phyloP scores from a whole-genome alignment of 164 flowering plant species.

The Sextonia rubra region DNA sequence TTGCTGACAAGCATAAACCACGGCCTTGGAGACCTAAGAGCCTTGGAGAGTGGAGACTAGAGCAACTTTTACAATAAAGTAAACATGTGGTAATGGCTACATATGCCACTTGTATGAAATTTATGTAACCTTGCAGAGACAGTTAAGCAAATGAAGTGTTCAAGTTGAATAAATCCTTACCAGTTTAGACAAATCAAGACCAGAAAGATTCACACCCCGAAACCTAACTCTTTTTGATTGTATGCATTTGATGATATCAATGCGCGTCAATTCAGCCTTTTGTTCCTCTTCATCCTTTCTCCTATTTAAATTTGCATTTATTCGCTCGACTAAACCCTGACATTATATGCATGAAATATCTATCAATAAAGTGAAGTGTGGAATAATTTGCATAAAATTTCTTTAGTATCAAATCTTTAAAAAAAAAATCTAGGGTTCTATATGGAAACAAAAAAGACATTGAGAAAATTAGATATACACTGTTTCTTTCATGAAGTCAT shows the following conservation, averaged over 20 bases:
- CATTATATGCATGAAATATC: conserved; percentile 7
- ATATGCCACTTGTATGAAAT: no score
- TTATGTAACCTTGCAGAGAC: no score
- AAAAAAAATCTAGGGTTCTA: no score
- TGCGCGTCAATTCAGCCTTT: conserved; percentile 71
- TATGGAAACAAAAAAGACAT: not conserved
- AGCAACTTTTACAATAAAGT: no score
- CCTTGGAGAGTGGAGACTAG: no score
- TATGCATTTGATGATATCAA: conserved; percentile 89
- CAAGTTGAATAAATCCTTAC: conserved; percentile 28
- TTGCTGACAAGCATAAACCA: no score
- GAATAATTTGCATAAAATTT: not conserved
- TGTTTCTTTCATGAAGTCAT: not conserved
- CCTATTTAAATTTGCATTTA: conserved; percentile 34
- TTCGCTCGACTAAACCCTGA: conserved; percentile 72
- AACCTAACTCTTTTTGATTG: conserved; percentile 79
- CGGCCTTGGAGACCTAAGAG: no score
- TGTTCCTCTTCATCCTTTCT: conserved; percentile 62
- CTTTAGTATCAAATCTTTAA: no score
- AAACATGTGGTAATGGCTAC: no score
- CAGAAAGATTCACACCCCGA: conserved; percentile 89
- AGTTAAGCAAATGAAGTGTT: no score
- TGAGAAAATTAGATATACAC: not conserved
- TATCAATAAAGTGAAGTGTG: not conserved
- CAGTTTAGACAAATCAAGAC: conserved; percentile 91